Percentiles rank a stretch among this genome's conserved stretches.
These are phyloP conservation scores for Suzukiozyma palmioleophila DNA, from an alignment of 1,139 yeast genomes.

Conservation along the genomic window DNA sequence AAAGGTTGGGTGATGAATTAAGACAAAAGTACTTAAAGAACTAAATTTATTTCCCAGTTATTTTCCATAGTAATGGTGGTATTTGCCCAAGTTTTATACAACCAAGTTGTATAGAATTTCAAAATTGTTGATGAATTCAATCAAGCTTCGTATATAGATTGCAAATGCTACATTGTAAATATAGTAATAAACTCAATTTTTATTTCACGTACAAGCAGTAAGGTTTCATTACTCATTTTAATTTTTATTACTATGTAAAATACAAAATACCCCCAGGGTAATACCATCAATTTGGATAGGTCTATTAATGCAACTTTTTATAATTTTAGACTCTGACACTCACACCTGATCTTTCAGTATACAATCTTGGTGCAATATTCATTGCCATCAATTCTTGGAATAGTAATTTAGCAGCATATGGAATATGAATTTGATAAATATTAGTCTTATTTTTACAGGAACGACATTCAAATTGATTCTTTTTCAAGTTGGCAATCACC, in stretches of 20 bases:
- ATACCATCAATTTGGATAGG: constrained; percentile 3
- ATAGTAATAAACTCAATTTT: constrained; percentile 1
- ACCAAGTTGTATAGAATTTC: too few relatives aligned
- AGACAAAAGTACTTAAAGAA: constrained; percentile 31
- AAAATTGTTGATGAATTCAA: not conserved
- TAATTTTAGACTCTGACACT: constrained; percentile 29
- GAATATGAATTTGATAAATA: constrained; percentile 94
- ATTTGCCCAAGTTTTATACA: too few relatives aligned
- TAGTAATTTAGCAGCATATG: constrained; percentile 92
- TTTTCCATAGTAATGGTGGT: too few relatives aligned
- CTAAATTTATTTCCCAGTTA: constrained; percentile 5
- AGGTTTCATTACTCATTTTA: constrained; percentile 1
- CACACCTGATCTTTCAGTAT: constrained; percentile 57
- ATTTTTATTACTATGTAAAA: constrained; percentile 3
- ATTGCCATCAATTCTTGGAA: constrained; percentile 99
- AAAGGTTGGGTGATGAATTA: constrained; percentile 28
- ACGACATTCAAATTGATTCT: constrained; percentile 96
- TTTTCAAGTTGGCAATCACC: constrained; percentile 94
- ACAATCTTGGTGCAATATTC: constrained; percentile 88
- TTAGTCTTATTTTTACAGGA: constrained; percentile 98
- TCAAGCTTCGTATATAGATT: not conserved
- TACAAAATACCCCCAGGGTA: constrained; percentile 9
- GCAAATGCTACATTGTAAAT: constrained; percentile 1
- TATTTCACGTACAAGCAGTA: constrained; percentile 6
- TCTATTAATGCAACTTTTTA: constrained; percentile 3